Base-by-base conservation (phyloP, 768 basidiomycete genomes). In the Pisolithus tinctorius region DNA sequence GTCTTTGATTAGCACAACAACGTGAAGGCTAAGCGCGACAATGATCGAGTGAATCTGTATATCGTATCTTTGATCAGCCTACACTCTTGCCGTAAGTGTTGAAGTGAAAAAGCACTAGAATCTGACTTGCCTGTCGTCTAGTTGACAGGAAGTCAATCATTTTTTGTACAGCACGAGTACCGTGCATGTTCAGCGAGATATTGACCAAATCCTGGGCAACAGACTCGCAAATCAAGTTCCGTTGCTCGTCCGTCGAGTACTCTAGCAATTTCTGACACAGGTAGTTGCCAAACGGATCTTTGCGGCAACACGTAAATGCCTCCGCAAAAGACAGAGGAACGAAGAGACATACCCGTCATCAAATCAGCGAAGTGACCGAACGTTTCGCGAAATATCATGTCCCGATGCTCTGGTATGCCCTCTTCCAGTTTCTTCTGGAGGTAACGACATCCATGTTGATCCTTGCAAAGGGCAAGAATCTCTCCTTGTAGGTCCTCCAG, bases 121-220 rank as follows among this genome's bases (percentile, higher is more conserved):
- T 50, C 45, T 54, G 56, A 81, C 85, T 80, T 74, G 76, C 90
- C 88, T 93, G 92, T 64, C 96, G 77, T 61, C 90, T 84, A 49
- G 91, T 93, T 20, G 94, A 95, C 64, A 99, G 73, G 76, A 96
- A 98, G 69, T 99, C 96, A 56, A 99, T 96, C 95, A 98, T 98
- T 76, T 98, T 98, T 75, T 99, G 96, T 52, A 98, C 96, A 26
- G 96, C 96, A 55, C 96, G 85, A 30, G 96, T 99, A 30, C 96
- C 96, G 70, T 99, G 96, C 96, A 99, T 99, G 72, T 99, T 99
- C 56, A 99, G 77, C 31, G 93, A 96, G 63, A 99, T 98, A 65
- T 87, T 93, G 62, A 99, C 96, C 46, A 99, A 80, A 60, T 99
- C 96, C 63, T 93, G 89, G 31, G 94, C 92, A 46, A 99, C 95